phyloP scores from a whole-genome alignment of 352 stramenopile species.

The Phytophthora hibernalis region DNA sequence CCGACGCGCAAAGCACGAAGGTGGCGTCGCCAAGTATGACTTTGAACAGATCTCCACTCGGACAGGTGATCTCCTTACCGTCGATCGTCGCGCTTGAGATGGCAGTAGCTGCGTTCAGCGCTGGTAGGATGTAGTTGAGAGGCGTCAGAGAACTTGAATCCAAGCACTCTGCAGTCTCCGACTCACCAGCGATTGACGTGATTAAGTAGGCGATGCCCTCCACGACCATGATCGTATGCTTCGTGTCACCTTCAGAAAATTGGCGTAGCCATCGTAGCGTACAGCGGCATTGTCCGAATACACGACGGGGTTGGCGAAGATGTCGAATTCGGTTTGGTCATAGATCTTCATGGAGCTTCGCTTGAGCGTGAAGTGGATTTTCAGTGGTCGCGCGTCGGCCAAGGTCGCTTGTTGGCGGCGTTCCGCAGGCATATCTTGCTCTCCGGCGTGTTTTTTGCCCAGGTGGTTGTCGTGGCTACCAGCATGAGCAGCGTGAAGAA shows the following conservation, averaged over 20 bases:
- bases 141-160: constrained; percentile 25
- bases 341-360: constrained; percentile 42
- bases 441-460: not conserved
- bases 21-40: constrained; percentile 32
- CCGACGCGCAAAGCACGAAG: constrained; percentile 37
- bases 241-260: constrained; percentile 25
- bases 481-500: constrained; percentile 19
- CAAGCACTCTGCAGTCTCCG: constrained; percentile 26
- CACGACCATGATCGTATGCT: constrained; percentile 39
- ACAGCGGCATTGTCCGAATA: constrained; percentile 24
- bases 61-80: constrained; percentile 30
- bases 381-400: constrained; percentile 36
- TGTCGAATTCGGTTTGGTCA: constrained; percentile 38
- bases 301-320: constrained; percentile 45
- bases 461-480: not conserved
- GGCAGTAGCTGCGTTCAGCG: constrained; percentile 24
- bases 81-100: constrained; percentile 20
- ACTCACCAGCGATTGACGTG: constrained; percentile 17
- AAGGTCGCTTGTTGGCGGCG: constrained; percentile 21
- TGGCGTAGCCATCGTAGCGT: constrained; percentile 36
- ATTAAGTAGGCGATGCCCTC: constrained; percentile 42
- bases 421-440: not conserved
- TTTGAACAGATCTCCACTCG: constrained; percentile 36
- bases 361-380: constrained; percentile 43
- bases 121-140: constrained; percentile 34